phyloP scores from a whole-genome alignment of 768 basidiomycete genomes.

The Hirschioporus abietinus region DNA sequence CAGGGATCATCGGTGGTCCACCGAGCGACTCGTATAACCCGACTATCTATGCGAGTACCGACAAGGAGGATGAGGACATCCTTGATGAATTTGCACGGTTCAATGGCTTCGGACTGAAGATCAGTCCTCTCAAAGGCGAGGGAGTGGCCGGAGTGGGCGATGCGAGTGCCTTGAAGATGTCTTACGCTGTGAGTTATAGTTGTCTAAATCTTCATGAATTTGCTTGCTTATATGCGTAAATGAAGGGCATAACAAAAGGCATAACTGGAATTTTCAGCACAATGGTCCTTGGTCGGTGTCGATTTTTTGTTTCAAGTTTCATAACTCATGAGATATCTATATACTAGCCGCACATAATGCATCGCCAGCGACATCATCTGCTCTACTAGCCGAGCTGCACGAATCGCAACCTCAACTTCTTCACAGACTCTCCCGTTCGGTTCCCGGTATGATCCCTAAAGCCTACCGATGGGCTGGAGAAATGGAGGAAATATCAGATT shows the following conservation, averaged over 20 bases:
- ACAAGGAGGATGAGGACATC: background rate
- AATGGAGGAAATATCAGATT: conserved; percentile 58
- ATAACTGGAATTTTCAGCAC: conserved; percentile 14
- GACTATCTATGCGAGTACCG: conserved; percentile 14
- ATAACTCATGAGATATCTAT: background rate
- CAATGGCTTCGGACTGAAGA: conserved; percentile 11
- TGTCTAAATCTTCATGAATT: background rate
- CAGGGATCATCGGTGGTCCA: conserved; percentile 19
- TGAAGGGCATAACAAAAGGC: conserved; percentile 19
- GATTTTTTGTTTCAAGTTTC: background rate
- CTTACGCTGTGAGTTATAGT: conserved; percentile 15
- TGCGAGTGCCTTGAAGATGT: conserved; percentile 23
- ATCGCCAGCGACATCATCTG: conserved; percentile 57
- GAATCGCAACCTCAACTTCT: conserved; percentile 42
- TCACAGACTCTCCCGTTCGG: conserved; percentile 29
- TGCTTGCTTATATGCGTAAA: background rate
- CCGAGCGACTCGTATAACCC: conserved; percentile 15
- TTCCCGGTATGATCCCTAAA: conserved; percentile 54
- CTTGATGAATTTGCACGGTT: conserved; percentile 10
- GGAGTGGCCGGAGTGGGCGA: conserved; percentile 16
- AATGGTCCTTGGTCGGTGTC: conserved; percentile 17
- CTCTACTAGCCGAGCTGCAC: conserved; percentile 44
- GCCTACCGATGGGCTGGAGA: conserved; percentile 59
- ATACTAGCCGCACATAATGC: conserved; percentile 48
- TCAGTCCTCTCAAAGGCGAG: conserved; percentile 8